Conservation (phyloP, 2,329 filamentous ascomycete species). For the Pseudocercospora crystallina region DNA sequence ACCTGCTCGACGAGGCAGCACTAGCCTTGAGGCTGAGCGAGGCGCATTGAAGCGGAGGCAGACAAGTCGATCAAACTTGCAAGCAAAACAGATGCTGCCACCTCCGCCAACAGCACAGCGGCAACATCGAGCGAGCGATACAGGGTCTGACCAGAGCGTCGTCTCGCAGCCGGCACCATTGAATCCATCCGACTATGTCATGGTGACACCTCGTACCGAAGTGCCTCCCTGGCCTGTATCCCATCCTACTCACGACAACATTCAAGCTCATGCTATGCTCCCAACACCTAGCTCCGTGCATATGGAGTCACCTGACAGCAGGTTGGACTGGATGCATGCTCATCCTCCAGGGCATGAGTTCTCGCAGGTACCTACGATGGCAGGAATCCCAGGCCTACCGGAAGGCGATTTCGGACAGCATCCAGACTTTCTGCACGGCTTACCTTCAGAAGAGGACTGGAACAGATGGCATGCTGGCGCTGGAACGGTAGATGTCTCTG, state of each 20-base stretch:
- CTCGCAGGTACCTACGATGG: conserved; percentile 11
- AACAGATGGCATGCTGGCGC: conserved; percentile 19
- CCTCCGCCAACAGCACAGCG: conserved; percentile 8
- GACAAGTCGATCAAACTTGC: conserved; percentile 5
- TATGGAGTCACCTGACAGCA: conserved; percentile 1
- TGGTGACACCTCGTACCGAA: conserved; percentile 20
- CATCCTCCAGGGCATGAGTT: conserved; percentile 10
- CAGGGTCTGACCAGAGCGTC: conserved; percentile 5
- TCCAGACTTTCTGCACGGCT: conserved; percentile 17
- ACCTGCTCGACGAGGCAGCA: conserved; percentile 22
- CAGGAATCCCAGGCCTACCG: conserved; percentile 14
- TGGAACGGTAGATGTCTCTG: not conserved
- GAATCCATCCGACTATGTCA: conserved; percentile 14
- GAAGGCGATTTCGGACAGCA: conserved; percentile 11
- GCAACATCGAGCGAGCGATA: conserved; percentile 15
- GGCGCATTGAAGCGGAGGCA: conserved; percentile 22
- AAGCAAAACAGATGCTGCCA: conserved; percentile 18
- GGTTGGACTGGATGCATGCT: conserved; percentile 20
- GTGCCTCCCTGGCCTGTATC: conserved; percentile 7
- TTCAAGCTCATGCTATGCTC: conserved; percentile 8
- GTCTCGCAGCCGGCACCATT: conserved; percentile 9
- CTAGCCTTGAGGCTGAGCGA: conserved; percentile 17
- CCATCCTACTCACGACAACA: not conserved
- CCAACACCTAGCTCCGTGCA: conserved; percentile 9
- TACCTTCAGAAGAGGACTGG: conserved; percentile 24